Evolutionary conservation across 768 basidiomycete species (phyloP), one percentile per base, ranked within the genome.

Genomic region (Leucocoprinus leucothites): DNA sequence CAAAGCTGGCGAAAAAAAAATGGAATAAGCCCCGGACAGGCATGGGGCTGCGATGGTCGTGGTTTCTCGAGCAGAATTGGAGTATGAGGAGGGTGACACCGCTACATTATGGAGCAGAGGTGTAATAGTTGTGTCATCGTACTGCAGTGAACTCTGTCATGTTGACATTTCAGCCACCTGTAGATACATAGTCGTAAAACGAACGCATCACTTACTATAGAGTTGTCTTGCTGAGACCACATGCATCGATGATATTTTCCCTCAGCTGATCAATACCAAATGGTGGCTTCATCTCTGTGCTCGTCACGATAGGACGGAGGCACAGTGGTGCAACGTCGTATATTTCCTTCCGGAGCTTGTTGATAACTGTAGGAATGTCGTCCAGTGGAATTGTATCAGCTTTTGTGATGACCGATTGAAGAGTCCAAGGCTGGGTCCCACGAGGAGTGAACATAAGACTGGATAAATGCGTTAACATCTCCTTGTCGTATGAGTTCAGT

Each of bases 351-450:
- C 70, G 74, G 51, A 87, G 75, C 41, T 66, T 65, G 24, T 69
- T 61, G 26, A 87, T 65, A 1, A 67, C 68, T 11, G 64, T 56
- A 8, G 67, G 57, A 2, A 78, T 66, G 22, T 73, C 61, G 7
- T 67, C 62, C 11, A 59, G 14, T 2, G 74, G 69, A 3, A 87
- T 71, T 3, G 69, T 69, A 65, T 91, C 89, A 1, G 75, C 77
- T 67, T 89, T 90, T 41, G 89, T 90, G 60, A 91, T 79, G 56
- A 91, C 71, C 1, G 87, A 76, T 62, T 91, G 89, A 1, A 91
- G 68, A 0, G 86, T 86, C 65, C 83, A 84, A 1, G 68, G 72
- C 28, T 73, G 70, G 0, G 64, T 66, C 3, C 72, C 74, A 40
- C 71, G 71, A 44, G 66, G 62, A 56, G 69, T 62, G 57, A 75